Evolutionary conservation across 495 filamentous ascomycete species (phyloP).

Genomic region (Aspergillus conjunctus): DNA sequence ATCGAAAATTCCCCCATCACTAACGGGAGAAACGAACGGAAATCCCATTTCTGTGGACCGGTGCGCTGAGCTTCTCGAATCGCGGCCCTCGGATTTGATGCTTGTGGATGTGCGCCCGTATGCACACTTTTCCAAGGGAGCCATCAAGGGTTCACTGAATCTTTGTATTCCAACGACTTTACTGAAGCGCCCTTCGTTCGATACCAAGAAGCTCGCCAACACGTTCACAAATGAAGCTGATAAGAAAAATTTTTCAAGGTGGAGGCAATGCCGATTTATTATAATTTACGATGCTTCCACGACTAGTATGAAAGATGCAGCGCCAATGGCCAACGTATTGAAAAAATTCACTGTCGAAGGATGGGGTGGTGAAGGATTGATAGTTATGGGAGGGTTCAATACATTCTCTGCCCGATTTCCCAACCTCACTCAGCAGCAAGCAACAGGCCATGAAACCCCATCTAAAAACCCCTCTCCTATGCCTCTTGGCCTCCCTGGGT

Average conservation of each 20-base stretch:
- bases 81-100: constrained; percentile 58
- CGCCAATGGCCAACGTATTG: constrained; percentile 75
- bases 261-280: constrained; percentile 73
- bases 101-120: constrained; percentile 89
- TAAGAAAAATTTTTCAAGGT: constrained; percentile 71
- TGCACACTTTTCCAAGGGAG: constrained; percentile 74
- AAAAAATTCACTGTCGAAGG: constrained; percentile 90
- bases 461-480: constrained; percentile 50
- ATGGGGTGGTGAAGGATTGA: constrained; percentile 71
- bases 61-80: constrained; percentile 67
- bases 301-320: constrained; percentile 73
- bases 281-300: constrained; percentile 86
- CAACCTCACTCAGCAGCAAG: constrained; percentile 37
- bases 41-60: constrained; percentile 59
- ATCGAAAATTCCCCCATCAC: background rate
- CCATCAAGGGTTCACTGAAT: constrained; percentile 79
- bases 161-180: constrained; percentile 95
- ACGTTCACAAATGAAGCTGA: constrained; percentile 80
- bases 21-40: constrained; percentile 3
- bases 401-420: constrained; percentile 56
- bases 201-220: constrained; percentile 82
- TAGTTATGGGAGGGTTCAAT: constrained; percentile 64
- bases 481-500: constrained; percentile 52
- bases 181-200: constrained; percentile 87
- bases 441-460: constrained; percentile 24